Evolutionary conservation across 2,329 filamentous ascomycete species (phyloP).

Genomic region (Penicillium sp.): DNA sequence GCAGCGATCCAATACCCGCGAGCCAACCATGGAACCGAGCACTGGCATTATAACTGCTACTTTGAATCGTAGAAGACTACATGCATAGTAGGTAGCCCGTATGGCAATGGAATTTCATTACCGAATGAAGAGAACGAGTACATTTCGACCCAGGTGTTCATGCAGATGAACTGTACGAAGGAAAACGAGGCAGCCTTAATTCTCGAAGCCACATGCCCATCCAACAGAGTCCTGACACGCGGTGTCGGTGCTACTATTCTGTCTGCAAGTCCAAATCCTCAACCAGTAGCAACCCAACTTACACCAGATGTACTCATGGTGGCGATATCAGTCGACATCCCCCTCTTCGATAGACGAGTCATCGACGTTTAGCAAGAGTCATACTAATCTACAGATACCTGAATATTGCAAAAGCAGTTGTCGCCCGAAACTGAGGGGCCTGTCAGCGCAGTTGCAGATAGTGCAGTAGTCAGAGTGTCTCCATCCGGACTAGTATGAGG

Average conservation of each 20-base stretch:
- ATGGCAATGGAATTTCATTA: slow-evolving; percentile 5
- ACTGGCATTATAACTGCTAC: neutral
- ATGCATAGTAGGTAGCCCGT: neutral
- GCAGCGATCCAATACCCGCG: slow-evolving; percentile 10
- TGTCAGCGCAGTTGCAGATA: slow-evolving; percentile 11
- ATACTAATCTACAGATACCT: neutral
- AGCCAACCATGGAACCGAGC: slow-evolving; percentile 20
- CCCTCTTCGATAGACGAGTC: neutral
- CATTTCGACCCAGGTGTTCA: slow-evolving; percentile 11
- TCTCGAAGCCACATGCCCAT: slow-evolving; percentile 24
- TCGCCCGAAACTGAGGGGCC: neutral
- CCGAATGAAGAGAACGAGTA: slow-evolving; percentile 1
- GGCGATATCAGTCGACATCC: neutral
- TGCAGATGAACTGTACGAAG: slow-evolving; percentile 20
- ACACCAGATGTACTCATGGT: neutral
- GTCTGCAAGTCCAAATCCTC: neutral
- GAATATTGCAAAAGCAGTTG: neutral
- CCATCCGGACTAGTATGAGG: slow-evolving; percentile 25
- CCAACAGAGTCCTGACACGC: slow-evolving; percentile 20
- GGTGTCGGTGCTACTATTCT: neutral
- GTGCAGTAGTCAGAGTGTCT: slow-evolving; percentile 12
- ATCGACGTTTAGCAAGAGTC: slow-evolving; percentile 1
- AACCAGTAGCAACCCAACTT: neutral
- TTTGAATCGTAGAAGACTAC: neutral
- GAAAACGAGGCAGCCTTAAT: slow-evolving; percentile 6